Percentiles rank a stretch among this genome's conserved stretches.
These are phyloP conservation scores for Populus alba DNA, from an alignment of 345 rosid species.

Conservation along the genomic window DNA sequence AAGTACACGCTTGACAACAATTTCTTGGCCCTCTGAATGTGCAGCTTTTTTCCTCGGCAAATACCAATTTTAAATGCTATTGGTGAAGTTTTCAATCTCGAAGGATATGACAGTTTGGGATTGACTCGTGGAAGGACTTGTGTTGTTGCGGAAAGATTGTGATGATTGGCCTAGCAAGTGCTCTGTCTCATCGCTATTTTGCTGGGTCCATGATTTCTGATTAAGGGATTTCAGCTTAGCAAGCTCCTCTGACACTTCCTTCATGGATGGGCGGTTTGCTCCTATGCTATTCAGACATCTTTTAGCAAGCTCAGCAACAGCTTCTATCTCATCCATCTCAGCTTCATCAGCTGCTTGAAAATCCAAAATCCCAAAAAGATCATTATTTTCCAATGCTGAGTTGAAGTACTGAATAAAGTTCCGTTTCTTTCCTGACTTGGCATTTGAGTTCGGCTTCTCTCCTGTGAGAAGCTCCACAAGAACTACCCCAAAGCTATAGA, in stretches of 20 bases:
- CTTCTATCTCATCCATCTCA: background rate
- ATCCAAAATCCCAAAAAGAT: background rate
- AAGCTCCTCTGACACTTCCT: background rate
- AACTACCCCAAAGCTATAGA: conserved; percentile 35
- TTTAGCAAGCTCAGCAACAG: background rate
- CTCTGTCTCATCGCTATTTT: background rate
- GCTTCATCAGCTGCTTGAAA: background rate
- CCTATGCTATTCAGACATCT: background rate
- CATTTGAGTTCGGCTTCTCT: background rate
- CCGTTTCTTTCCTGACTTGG: background rate
- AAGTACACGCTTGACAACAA: too few relatives aligned
- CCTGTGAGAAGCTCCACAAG: conserved; percentile 36
- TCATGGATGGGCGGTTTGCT: background rate
- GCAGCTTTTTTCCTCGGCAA: too few relatives aligned
- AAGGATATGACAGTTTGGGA: background rate
- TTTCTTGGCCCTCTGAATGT: too few relatives aligned
- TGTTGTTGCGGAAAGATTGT: background rate
- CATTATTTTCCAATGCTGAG: background rate
- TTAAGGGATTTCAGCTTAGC: background rate
- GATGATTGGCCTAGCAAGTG: background rate
- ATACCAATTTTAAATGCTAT: background rate
- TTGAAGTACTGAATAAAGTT: conserved; percentile 14
- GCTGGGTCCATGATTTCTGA: background rate
- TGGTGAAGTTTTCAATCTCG: background rate
- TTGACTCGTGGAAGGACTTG: background rate